Percentiles rank a stretch among this genome's conserved stretches.
These are phyloP conservation scores for Trichoderma sp. DNA, from an alignment of 2,329 filamentous ascomycete species.

Conservation along the genomic window DNA sequence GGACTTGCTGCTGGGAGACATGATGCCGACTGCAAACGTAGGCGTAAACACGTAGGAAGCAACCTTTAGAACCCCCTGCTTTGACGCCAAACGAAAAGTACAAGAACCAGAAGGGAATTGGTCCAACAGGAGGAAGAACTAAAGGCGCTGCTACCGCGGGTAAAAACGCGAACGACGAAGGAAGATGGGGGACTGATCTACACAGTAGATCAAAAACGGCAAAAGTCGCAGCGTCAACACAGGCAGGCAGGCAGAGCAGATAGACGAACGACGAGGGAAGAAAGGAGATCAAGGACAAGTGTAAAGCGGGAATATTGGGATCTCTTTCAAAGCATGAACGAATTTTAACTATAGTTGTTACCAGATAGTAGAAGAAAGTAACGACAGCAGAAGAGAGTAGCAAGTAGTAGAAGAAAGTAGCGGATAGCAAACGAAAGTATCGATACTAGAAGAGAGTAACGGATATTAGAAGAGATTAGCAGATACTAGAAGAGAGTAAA, in stretches of 20 bases:
- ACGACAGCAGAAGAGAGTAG: too few species aligned
- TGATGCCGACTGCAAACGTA: background rate
- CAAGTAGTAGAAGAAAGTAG: background rate
- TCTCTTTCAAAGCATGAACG: background rate
- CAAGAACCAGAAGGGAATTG: rapidly evolving
- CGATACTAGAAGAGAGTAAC: background rate
- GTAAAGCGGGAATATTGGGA: background rate
- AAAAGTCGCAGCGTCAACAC: background rate
- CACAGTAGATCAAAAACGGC: background rate
- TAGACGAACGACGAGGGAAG: background rate
- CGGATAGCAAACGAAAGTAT: background rate
- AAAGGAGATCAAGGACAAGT: background rate
- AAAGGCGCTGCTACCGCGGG: background rate
- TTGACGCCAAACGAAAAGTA: background rate
- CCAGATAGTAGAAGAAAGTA: too few species aligned
- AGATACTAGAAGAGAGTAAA: too few species aligned
- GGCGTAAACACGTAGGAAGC: background rate
- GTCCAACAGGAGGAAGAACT: background rate
- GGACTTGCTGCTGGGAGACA: background rate
- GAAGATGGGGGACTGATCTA: background rate
- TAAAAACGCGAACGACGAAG: background rate
- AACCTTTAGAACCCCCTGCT: background rate
- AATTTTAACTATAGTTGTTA: too few species aligned
- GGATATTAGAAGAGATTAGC: too few species aligned
- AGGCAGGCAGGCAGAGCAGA: background rate